Percentiles rank a stretch among this genome's conserved stretches.
Evolutionary conservation across 805 yeast species (phyloP).

Genomic region (Lipomyces anomalus): DNA sequence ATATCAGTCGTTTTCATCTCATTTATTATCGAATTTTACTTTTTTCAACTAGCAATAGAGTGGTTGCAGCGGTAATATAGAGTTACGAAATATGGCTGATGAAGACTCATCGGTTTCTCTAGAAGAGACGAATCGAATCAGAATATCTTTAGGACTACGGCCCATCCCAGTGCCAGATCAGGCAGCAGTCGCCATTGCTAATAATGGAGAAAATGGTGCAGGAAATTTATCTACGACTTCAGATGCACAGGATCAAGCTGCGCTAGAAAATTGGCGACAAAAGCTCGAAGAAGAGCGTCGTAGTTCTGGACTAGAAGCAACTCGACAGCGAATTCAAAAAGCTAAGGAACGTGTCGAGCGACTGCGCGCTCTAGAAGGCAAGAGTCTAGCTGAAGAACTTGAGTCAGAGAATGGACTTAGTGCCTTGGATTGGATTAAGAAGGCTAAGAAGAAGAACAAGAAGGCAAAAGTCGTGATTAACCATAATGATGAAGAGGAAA

Average conservation of each 20-base stretch:
- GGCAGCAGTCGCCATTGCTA: neutral
- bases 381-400: slow-evolving; percentile 27
- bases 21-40: no score
- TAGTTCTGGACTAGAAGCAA: slow-evolving; percentile 29
- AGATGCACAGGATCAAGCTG: slow-evolving; percentile 31
- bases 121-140: slow-evolving; percentile 19
- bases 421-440: slow-evolving; percentile 42
- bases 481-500: slow-evolving; percentile 7
- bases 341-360: slow-evolving; percentile 26
- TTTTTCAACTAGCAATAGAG: no score
- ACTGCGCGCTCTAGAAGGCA: slow-evolving; percentile 27
- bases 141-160: slow-evolving; percentile 45
- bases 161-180: slow-evolving; percentile 40
- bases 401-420: slow-evolving; percentile 30
- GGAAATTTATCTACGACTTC: slow-evolving; percentile 13
- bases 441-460: slow-evolving; percentile 29
- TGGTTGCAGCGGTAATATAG: no score
- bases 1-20: no score
- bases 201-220: neutral
- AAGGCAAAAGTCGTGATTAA: slow-evolving; percentile 11
- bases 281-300: slow-evolving; percentile 33
- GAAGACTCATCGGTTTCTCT: slow-evolving; percentile 14
- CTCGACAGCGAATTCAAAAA: slow-evolving; percentile 24
- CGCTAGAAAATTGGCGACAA: slow-evolving; percentile 36
- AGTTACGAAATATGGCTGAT: neutral